Conservation (phyloP, 257 asterid species). For the Solanum lycopersicoides region DNA sequence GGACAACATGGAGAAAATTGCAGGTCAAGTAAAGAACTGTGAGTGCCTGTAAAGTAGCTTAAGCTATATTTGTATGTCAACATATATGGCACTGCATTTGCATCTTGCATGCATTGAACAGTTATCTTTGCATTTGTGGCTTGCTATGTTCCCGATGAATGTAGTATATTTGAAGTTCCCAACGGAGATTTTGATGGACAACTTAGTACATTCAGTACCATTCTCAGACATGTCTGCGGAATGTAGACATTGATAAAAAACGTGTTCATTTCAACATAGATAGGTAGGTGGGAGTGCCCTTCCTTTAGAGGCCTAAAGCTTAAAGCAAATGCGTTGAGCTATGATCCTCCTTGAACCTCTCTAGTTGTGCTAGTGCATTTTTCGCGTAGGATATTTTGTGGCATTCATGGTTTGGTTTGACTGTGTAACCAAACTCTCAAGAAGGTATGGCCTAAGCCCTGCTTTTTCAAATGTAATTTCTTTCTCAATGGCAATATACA, state of each 20-base stretch:
- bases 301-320: too few relatives aligned
- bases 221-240: background rate
- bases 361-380: too few relatives aligned
- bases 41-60: slow-evolving; percentile 41
- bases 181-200: background rate
- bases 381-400: too few relatives aligned
- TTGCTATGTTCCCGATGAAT: background rate
- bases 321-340: too few relatives aligned
- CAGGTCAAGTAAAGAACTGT: slow-evolving; percentile 36
- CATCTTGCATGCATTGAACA: slow-evolving; percentile 75
- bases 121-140: slow-evolving; percentile 33
- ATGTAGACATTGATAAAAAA: background rate
- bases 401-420: too few relatives aligned
- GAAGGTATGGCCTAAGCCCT: too few relatives aligned
- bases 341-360: too few relatives aligned
- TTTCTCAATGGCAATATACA: too few relatives aligned
- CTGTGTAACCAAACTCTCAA: too few relatives aligned
- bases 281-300: too few relatives aligned
- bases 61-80: slow-evolving; percentile 30
- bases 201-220: background rate
- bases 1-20: slow-evolving; percentile 36
- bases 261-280: too few relatives aligned
- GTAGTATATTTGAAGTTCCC: background rate
- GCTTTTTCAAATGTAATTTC: too few relatives aligned
- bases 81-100: background rate